phyloP scores from a whole-genome alignment of 2,329 filamentous ascomycete species.

The Biscogniauxia sp. region DNA sequence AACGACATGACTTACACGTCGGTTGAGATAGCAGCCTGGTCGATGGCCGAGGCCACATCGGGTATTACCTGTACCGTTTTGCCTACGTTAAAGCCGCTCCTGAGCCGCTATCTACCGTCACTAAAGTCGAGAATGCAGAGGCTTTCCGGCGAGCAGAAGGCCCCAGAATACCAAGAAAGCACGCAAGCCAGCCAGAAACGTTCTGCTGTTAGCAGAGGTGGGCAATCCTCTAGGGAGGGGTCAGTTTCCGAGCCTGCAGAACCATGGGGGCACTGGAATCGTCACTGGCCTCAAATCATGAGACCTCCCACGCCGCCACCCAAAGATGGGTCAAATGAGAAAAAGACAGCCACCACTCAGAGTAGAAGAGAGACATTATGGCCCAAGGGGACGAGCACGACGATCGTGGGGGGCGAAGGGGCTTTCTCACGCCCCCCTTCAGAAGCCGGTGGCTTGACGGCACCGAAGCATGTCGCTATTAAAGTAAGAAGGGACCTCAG shows the following conservation, averaged over 20 bases:
- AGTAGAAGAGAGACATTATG: not conserved
- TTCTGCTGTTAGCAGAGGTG: not conserved
- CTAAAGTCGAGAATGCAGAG: constrained; percentile 3
- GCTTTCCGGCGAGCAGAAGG: not conserved
- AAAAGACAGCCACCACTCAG: not conserved
- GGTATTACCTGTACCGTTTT: constrained; percentile 5
- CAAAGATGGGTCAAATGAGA: not conserved
- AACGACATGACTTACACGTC: constrained; percentile 2
- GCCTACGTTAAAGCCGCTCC: constrained; percentile 4
- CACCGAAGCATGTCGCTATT: not conserved
- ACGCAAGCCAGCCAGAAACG: not conserved
- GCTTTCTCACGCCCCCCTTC: not conserved
- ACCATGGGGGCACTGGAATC: not conserved
- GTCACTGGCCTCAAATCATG: not conserved
- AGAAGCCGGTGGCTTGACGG: not conserved
- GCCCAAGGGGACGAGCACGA: not conserved
- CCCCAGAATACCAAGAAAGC: not conserved
- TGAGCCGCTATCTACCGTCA: not conserved
- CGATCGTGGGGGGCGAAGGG: not conserved
- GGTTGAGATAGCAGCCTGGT: constrained; percentile 3
- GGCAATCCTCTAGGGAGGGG: not conserved
- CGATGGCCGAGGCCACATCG: constrained; percentile 4
- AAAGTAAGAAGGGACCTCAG: constrained; percentile 37
- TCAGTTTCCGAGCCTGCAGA: not conserved
- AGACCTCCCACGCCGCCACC: not conserved